phyloP scores from a whole-genome alignment of 2,329 filamentous ascomycete genomes.

The Botrytis sinoallii region DNA sequence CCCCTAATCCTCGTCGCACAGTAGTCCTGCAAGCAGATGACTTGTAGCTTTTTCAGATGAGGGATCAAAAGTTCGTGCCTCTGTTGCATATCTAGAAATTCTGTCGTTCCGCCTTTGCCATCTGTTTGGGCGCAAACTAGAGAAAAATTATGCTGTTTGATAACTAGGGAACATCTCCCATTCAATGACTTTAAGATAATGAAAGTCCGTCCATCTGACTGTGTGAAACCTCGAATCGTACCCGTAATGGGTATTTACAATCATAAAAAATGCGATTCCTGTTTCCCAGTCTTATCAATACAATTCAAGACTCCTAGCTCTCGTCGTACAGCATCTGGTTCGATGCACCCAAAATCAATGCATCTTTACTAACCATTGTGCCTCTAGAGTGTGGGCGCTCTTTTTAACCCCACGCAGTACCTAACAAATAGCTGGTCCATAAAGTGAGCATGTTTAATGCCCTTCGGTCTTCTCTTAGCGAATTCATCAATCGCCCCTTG shows the following conservation, averaged over 20 bases:
- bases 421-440: slow-evolving; percentile 78
- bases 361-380: background rate
- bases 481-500: slow-evolving; percentile 79
- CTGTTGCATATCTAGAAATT: slow-evolving; percentile 5
- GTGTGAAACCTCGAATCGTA: background rate
- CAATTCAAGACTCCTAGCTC: background rate
- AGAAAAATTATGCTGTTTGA: background rate
- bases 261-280: background rate
- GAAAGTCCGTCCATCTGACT: background rate
- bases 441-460: slow-evolving; percentile 88
- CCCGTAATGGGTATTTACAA: background rate
- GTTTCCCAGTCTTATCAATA: background rate
- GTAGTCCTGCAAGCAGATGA: background rate
- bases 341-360: background rate
- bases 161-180: background rate
- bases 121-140: too few relatives aligned
- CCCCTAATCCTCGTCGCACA: background rate
- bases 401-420: slow-evolving; percentile 52
- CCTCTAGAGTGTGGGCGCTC: slow-evolving; percentile 33
- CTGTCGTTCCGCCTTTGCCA: slow-evolving; percentile 5
- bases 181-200: background rate
- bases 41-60: background rate
- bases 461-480: slow-evolving; percentile 67
- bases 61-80: background rate
- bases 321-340: background rate